Percentiles rank a stretch among this genome's conserved stretches.
These are phyloP conservation scores for Dothidotthia symphoricarpi DNA, from an alignment of 2,329 filamentous ascomycete genomes.

Conservation along the genomic window DNA sequence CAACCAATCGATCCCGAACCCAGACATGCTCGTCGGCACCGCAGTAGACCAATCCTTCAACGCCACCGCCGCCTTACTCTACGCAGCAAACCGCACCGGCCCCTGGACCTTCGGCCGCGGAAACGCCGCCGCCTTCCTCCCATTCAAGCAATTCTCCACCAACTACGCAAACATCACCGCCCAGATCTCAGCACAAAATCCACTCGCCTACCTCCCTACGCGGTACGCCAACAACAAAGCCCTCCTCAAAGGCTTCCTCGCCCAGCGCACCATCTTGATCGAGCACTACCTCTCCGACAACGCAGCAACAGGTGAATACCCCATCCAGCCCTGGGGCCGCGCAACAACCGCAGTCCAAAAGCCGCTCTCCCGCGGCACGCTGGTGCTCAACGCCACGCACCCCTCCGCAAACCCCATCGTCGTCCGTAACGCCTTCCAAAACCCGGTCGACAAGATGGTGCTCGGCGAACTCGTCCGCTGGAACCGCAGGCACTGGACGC, in stretches of 20 bases:
- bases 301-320: constrained; percentile 26
- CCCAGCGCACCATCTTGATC: constrained; percentile 11
- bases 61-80: constrained; percentile 18
- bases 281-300: constrained; percentile 9
- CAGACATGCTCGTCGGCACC: constrained; percentile 5
- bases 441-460: constrained; percentile 34
- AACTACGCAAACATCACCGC: constrained; percentile 8
- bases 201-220: constrained; percentile 9
- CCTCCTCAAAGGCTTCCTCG: constrained; percentile 9
- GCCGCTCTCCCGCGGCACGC: constrained; percentile 32
- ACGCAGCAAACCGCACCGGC: constrained; percentile 26
- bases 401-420: constrained; percentile 28
- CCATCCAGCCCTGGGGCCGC: constrained; percentile 13
- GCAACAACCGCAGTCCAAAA: constrained; percentile 11
- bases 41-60: constrained; percentile 24
- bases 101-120: constrained; percentile 13
- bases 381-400: constrained; percentile 35
- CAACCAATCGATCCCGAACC: constrained; percentile 6
- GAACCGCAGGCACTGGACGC: constrained; percentile 33
- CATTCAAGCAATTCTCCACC: constrained; percentile 7
- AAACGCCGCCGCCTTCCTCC: constrained; percentile 7
- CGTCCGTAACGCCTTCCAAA: constrained; percentile 28
- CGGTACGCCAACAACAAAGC: constrained; percentile 6
- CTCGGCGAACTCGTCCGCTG: constrained; percentile 31
- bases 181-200: constrained; percentile 9